Percentiles rank a stretch among this genome's conserved stretches.
Conservation (phyloP, 2,329 filamentous ascomycete genomes). For the Nannizzia gypsea region DNA sequence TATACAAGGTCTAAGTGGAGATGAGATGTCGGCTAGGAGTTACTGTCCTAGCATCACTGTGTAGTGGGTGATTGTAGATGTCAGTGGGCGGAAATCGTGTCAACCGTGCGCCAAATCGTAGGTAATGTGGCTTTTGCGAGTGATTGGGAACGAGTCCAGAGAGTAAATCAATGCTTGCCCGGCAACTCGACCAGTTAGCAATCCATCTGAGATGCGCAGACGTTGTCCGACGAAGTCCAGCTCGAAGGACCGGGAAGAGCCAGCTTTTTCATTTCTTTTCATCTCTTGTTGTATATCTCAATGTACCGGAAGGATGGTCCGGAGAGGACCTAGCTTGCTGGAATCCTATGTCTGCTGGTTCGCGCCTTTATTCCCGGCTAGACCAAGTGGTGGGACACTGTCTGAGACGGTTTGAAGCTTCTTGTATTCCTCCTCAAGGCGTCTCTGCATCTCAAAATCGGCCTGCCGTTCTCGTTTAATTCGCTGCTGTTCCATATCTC, state of each 20-base stretch:
- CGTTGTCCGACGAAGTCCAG: not conserved
- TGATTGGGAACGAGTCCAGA: not conserved
- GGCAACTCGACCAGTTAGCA: not conserved
- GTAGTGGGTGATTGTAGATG: not conserved
- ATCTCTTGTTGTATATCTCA: not conserved
- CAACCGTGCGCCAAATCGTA: not conserved
- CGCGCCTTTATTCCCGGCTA: not conserved
- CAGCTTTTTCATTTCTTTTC: not conserved
- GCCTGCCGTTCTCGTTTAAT: slow-evolving; percentile 81
- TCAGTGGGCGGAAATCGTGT: not conserved
- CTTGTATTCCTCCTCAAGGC: slow-evolving; percentile 77
- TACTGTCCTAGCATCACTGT: not conserved
- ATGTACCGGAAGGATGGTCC: not conserved
- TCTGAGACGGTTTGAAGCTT: slow-evolving; percentile 70
- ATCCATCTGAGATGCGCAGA: not conserved
- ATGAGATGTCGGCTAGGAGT: not conserved
- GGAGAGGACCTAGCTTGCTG: not conserved
- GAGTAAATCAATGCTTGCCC: not conserved
- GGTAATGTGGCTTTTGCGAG: not conserved
- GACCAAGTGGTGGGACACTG: slow-evolving; percentile 2
- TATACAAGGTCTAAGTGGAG: not conserved
- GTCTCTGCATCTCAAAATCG: slow-evolving; percentile 85
- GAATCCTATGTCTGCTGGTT: not conserved
- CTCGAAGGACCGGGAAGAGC: not conserved
- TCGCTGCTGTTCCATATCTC: slow-evolving; percentile 87